Conservation (phyloP, 2,329 filamentous ascomycete species). For the Hypoxylon sp. region DNA sequence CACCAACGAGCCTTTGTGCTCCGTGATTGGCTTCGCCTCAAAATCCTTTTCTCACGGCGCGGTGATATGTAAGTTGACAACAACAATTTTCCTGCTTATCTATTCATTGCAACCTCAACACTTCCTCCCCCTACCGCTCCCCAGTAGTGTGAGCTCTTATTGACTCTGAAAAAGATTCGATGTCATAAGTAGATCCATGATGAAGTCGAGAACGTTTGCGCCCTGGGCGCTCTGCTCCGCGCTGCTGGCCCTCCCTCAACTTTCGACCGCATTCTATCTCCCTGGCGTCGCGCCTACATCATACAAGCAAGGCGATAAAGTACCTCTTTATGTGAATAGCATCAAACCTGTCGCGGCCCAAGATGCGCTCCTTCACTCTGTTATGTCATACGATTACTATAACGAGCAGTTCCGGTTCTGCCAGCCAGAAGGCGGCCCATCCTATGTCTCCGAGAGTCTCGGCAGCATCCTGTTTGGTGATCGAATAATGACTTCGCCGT, state of each 20-base stretch:
- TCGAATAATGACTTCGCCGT: constrained; percentile 96
- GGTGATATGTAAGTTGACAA: constrained; percentile 40
- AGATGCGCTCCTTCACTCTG: constrained; percentile 88
- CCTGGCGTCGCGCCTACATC: constrained; percentile 95
- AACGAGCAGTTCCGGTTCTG: constrained; percentile 91
- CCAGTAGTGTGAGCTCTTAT: neutral
- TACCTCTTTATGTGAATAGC: constrained; percentile 92
- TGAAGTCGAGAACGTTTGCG: constrained; percentile 64
- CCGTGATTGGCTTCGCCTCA: constrained; percentile 43
- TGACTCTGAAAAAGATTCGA: constrained; percentile 32
- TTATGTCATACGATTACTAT: constrained; percentile 98
- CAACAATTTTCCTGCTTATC: constrained; percentile 20
- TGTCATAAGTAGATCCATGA: constrained; percentile 51
- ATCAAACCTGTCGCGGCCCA: constrained; percentile 87
- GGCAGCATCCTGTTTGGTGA: constrained; percentile 98
- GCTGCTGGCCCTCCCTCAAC: constrained; percentile 66
- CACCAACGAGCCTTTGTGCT: constrained; percentile 48
- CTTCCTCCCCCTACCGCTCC: neutral
- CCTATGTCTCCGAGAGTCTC: constrained; percentile 88
- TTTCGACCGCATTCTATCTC: constrained; percentile 88
- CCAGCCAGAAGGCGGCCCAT: constrained; percentile 79
- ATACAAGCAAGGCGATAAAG: constrained; percentile 83
- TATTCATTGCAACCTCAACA: neutral
- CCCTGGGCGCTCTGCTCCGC: constrained; percentile 66
- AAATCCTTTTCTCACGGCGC: constrained; percentile 39